A percentile compares a stretch with the other conserved stretches of the same genome.
phyloP scores from a whole-genome alignment of 805 yeast genomes.

The Lipomyces yamadae region DNA sequence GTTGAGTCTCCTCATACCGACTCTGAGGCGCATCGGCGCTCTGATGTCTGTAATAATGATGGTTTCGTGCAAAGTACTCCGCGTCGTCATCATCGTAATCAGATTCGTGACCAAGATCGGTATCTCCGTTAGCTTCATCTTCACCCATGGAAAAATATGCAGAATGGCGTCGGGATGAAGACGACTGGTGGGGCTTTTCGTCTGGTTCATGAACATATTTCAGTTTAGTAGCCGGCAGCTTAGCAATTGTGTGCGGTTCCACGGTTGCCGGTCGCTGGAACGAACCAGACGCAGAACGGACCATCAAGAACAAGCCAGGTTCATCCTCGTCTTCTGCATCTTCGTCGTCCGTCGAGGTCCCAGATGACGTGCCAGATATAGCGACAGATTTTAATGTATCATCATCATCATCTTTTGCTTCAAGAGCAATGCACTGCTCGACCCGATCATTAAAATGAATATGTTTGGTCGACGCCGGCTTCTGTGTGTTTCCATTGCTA shows the following conservation, averaged over 20 bases:
- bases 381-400: constrained; percentile 9
- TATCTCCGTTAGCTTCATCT: constrained; percentile 32
- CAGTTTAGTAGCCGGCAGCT: constrained; percentile 83
- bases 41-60: background rate
- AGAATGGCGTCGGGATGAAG: constrained; percentile 3
- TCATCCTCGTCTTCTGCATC: constrained; percentile 60
- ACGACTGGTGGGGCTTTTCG: constrained; percentile 12
- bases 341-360: constrained; percentile 43
- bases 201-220: constrained; percentile 66
- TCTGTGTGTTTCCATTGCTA: constrained; percentile 8
- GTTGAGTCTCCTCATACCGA: constrained; percentile 13
- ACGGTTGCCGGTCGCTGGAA: constrained; percentile 40
- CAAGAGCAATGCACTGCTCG: constrained; percentile 87
- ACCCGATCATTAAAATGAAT: constrained; percentile 95
- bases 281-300: constrained; percentile 49
- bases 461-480: constrained; percentile 51
- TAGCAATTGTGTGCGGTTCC: constrained; percentile 64
- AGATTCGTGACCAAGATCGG: constrained; percentile 6
- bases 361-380: constrained; percentile 9
- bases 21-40: constrained; percentile 1
- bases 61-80: background rate
- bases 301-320: constrained; percentile 70
- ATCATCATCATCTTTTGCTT: constrained; percentile 45
- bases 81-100: background rate
- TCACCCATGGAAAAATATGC: constrained; percentile 31